Percentiles rank a stretch among this genome's conserved stretches.
phyloP scores from a whole-genome alignment of 495 filamentous ascomycete species.

The Ascobolus immersus region DNA sequence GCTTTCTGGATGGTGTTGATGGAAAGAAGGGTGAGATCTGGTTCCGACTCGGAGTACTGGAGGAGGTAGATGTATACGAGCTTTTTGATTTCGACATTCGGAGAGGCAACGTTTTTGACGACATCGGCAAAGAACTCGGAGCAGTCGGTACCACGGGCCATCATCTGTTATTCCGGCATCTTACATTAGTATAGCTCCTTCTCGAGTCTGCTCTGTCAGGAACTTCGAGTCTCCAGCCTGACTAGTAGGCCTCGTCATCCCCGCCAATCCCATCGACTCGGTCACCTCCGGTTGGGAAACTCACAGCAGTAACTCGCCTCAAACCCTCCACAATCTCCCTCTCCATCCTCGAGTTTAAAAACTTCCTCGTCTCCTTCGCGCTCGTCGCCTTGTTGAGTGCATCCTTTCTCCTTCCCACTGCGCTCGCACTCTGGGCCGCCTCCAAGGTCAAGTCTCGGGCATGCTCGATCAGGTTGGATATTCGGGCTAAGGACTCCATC shows the following conservation, averaged over 20 bases:
- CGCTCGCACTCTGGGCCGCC: constrained; percentile 53
- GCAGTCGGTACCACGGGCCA: constrained; percentile 65
- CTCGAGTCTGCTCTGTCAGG: background rate
- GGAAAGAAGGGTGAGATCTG: constrained; percentile 77
- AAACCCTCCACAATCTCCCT: constrained; percentile 79
- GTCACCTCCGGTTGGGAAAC: constrained; percentile 2
- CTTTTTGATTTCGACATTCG: constrained; percentile 83
- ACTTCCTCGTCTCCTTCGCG: constrained; percentile 55
- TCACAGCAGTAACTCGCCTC: constrained; percentile 64
- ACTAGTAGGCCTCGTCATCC: too few species aligned
- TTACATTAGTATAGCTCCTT: background rate
- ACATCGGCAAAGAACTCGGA: constrained; percentile 77
- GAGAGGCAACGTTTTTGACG: constrained; percentile 84
- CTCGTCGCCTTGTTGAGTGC: constrained; percentile 20
- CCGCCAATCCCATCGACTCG: too few species aligned
- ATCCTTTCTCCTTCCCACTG: constrained; percentile 22
- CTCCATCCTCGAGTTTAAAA: constrained; percentile 83
- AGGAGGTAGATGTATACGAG: constrained; percentile 94
- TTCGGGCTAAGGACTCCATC: constrained; percentile 93
- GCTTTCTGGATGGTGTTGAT: constrained; percentile 98
- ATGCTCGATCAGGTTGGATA: constrained; percentile 81
- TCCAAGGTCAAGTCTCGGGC: constrained; percentile 92
- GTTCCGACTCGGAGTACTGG: constrained; percentile 81
- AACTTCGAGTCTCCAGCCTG: too few species aligned
- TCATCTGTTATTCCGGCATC: constrained; percentile 37